Percentiles rank a stretch among this genome's conserved stretches.
Conservation (phyloP, 1,284 basidiomycete genomes). For the Heliocybe sulcata region DNA sequence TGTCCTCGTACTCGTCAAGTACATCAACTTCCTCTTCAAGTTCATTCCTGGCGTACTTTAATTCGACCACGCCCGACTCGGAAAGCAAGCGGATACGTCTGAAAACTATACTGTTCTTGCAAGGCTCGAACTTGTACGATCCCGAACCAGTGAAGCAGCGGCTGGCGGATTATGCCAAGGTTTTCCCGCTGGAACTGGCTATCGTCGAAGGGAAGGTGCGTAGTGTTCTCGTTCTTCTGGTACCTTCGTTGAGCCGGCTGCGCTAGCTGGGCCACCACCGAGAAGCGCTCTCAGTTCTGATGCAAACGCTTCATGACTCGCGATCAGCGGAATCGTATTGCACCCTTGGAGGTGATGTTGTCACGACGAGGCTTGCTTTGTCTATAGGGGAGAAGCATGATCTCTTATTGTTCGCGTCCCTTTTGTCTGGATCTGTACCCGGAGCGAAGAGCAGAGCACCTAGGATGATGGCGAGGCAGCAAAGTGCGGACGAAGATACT, state of each 20-base stretch:
- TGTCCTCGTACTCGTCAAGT: conserved; percentile 42
- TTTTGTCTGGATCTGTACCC: conserved; percentile 26
- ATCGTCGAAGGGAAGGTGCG: conserved; percentile 78
- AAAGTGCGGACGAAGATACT: conserved; percentile 43
- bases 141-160: conserved; percentile 35
- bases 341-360: conserved; percentile 62
- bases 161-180: conserved; percentile 40
- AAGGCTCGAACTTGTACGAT: conserved; percentile 68
- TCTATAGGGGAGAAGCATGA: conserved; percentile 42
- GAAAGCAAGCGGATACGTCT: conserved; percentile 66
- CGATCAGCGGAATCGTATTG: conserved; percentile 77
- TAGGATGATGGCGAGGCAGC: conserved; percentile 14
- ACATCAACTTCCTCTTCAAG: conserved; percentile 21
- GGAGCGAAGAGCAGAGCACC: conserved; percentile 11
- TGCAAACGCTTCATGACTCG: conserved; percentile 65
- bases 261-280: conserved; percentile 57
- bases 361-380: conserved; percentile 54
- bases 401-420: conserved; percentile 47
- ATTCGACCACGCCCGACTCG: conserved; percentile 67
- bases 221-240: conserved; percentile 4
- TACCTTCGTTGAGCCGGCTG: background rate
- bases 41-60: conserved; percentile 55
- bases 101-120: conserved; percentile 72
- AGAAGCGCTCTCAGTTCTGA: conserved; percentile 61
- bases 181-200: conserved; percentile 68